Conservation (phyloP, 148 eudicot genomes). For the Beta vulgaris region DNA sequence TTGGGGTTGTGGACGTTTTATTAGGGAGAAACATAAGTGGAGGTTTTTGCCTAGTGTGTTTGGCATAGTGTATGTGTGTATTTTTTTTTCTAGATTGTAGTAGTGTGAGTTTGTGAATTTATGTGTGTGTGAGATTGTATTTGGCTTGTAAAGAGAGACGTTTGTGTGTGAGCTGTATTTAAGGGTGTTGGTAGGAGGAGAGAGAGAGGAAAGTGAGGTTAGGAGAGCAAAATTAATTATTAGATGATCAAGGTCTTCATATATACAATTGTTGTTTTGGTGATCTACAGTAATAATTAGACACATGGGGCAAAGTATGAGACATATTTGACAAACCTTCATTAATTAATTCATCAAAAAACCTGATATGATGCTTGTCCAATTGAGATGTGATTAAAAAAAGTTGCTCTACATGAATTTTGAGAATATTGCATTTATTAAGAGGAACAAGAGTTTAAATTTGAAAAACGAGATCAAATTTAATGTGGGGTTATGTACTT, state of each 20-base stretch:
- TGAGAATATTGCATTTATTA: no score
- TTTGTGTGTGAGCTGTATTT: slow-evolving; percentile 23
- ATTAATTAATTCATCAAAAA: no score
- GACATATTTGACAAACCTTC: no score
- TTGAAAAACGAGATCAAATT: no score
- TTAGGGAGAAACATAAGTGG: slow-evolving; percentile 51
- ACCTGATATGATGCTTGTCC: no score
- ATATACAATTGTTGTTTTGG: neutral
- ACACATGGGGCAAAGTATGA: neutral
- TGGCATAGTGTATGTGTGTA: slow-evolving; percentile 34
- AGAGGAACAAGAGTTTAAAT: no score
- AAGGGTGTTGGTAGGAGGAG: slow-evolving; percentile 16
- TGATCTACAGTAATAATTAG: neutral
- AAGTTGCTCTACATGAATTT: no score
- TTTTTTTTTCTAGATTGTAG: neutral
- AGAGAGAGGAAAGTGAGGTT: neutral
- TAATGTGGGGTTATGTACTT: no score
- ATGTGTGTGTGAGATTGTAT: neutral
- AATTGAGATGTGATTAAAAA: no score
- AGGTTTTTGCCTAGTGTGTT: slow-evolving; percentile 44
- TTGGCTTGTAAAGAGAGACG: neutral
- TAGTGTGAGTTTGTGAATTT: neutral
- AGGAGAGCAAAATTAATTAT: neutral
- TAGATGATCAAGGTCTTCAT: neutral
- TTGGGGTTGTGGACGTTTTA: slow-evolving; percentile 35